Base-by-base conservation (phyloP, 1,139 yeast species). In the Torulaspora globosa region DNA sequence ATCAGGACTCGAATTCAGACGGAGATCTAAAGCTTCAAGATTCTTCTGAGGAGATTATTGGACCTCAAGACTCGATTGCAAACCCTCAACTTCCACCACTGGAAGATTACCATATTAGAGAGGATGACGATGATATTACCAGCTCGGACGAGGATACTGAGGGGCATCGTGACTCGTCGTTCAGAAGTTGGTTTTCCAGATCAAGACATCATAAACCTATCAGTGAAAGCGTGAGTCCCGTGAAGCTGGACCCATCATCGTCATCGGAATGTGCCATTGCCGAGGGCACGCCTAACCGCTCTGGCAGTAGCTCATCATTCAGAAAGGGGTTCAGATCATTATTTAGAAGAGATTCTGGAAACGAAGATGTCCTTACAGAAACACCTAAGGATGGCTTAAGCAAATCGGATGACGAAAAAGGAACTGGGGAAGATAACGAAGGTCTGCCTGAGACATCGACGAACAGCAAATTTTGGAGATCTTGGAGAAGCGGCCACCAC, bases 241-340 rank as follows among this genome's bases (percentile, higher is more conserved):
- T 15, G 7, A 41, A 36, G 32, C 15, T 31, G 9, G 39, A 33
- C 14, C 29, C 36, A 11, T 35, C 15, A 3, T 28, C 33, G 9
- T 18, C 44, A 5, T 40, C 44, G 3, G 50, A 43, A 9, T 36
- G 46, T 23, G 47, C 40, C 12, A 37, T 44, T 26, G 32, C 50
- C 23, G 46, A 47, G 35, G 48, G 50, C 1, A 47, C 50, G 7
- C 50, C 49, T 18, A 40, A 30, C 23, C 39, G 46, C 18, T 42
- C 50, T 14, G 49, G 40, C 27, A 48, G 52, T 39, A 44, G 36
- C 2, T 49, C 53, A 10, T 50, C 56, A 3, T 51, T 48, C 24
- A 47, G 51, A 30, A 50, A 48, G 40, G 47, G 56, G 16, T 35
- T 52, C 10, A 38, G 55, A 24, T 47, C 56, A 2, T 47, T 53